phyloP scores from a whole-genome alignment of 495 filamentous ascomycete genomes.

The Lasiosphaeria hispida region DNA sequence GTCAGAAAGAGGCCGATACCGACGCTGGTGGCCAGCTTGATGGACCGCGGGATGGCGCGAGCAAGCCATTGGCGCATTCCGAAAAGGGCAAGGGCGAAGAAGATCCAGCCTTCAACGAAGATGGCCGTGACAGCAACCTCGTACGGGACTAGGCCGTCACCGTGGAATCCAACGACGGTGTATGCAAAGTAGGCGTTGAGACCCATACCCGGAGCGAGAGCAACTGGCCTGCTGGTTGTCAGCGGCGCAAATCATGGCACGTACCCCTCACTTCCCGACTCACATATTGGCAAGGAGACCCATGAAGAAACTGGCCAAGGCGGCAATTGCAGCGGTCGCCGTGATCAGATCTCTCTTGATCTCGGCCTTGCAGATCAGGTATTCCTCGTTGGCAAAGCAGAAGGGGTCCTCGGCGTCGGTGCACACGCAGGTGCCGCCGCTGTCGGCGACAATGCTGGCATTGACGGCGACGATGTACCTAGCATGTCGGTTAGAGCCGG shows the following conservation, averaged over 20 bases:
- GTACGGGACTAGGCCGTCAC: constrained; percentile 64
- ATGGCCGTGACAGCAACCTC: constrained; percentile 71
- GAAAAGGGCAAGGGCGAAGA: constrained; percentile 64
- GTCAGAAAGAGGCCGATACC: constrained; percentile 81
- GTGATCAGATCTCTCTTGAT: constrained; percentile 75
- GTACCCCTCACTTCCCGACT: background rate
- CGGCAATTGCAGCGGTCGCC: constrained; percentile 75
- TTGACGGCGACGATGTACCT: constrained; percentile 68
- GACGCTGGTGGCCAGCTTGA: constrained; percentile 80
- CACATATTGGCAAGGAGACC: constrained; percentile 64
- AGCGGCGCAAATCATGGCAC: background rate
- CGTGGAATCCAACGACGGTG: constrained; percentile 74
- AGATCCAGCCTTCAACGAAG: constrained; percentile 78
- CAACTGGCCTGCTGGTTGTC: constrained; percentile 56
- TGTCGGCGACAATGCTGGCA: constrained; percentile 62
- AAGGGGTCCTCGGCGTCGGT: constrained; percentile 43
- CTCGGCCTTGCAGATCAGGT: constrained; percentile 61
- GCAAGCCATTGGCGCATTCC: constrained; percentile 83
- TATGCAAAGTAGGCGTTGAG: constrained; percentile 83
- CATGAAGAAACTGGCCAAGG: constrained; percentile 68
- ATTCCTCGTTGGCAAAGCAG: constrained; percentile 59
- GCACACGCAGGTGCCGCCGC: constrained; percentile 69
- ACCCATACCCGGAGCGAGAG: constrained; percentile 79
- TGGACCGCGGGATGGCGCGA: constrained; percentile 68
- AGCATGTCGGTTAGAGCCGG: background rate